Evolutionary conservation across 768 basidiomycete genomes (phyloP).

Genomic region (Mrakia blollopis): DNA sequence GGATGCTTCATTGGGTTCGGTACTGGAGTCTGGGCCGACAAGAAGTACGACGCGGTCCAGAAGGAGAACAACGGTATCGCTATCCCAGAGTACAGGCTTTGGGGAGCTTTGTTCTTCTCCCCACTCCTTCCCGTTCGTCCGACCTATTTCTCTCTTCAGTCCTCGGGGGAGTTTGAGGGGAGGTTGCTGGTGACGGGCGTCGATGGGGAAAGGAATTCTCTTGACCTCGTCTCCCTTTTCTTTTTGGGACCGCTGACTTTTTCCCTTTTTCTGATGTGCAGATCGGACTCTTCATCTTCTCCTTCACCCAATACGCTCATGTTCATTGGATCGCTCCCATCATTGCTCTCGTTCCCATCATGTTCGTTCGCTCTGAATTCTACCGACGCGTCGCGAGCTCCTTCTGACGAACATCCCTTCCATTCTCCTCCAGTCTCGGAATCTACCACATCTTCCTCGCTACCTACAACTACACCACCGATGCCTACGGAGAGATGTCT

Average conservation of each 20-base stretch:
- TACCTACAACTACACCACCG: constrained; percentile 2
- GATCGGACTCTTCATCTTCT: constrained; percentile 61
- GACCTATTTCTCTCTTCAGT: too few species aligned
- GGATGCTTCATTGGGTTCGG: constrained; percentile 52
- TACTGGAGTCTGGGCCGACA: constrained; percentile 26
- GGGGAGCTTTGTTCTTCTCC: constrained; percentile 31
- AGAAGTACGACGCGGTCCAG: constrained; percentile 41
- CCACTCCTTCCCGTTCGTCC: constrained; percentile 51
- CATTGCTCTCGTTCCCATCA: constrained; percentile 31
- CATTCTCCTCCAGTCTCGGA: constrained; percentile 47
- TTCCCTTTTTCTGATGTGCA: too few species aligned
- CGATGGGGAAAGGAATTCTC: too few species aligned
- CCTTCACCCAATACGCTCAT: constrained; percentile 60
- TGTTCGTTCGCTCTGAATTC: not conserved
- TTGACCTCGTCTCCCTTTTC: too few species aligned
- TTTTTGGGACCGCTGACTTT: too few species aligned
- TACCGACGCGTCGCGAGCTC: too few species aligned
- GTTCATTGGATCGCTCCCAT: constrained; percentile 53
- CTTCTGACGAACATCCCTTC: too few species aligned
- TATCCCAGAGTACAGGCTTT: constrained; percentile 15
- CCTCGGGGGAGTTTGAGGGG: too few species aligned
- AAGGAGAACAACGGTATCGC: constrained; percentile 16
- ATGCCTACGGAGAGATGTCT: constrained; percentile 35
- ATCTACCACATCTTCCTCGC: constrained; percentile 55
- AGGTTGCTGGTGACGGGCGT: too few species aligned